These are phyloP conservation scores for Neopestalotiopsis sp. DNA, from an alignment of 2,329 filamentous ascomycete genomes.

Conservation along the genomic window DNA sequence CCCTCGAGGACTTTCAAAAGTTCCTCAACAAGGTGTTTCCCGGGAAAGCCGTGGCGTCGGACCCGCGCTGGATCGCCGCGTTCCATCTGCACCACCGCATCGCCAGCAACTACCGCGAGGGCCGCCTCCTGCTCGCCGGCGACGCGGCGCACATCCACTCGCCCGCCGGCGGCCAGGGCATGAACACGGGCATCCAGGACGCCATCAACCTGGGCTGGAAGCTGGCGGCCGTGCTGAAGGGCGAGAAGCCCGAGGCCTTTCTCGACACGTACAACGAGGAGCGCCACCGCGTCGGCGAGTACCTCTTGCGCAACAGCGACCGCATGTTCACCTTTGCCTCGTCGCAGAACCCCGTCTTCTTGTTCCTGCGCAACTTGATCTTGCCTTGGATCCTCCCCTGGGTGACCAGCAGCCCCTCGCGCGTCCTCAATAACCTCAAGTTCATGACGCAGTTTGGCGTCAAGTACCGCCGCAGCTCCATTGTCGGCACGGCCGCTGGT, in stretches of 20 bases:
- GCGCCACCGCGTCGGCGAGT: constrained; percentile 50
- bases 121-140: constrained; percentile 58
- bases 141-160: constrained; percentile 64
- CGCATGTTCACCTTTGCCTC: constrained; percentile 44
- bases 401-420: constrained; percentile 30
- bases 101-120: constrained; percentile 44
- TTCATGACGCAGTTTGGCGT: constrained; percentile 49
- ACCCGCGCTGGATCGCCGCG: constrained; percentile 47
- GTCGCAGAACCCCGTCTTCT: constrained; percentile 40
- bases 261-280: constrained; percentile 55
- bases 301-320: constrained; percentile 49
- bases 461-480: constrained; percentile 45
- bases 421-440: constrained; percentile 34
- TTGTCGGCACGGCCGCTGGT: constrained; percentile 39
- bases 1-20: constrained; percentile 39
- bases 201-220: constrained; percentile 62
- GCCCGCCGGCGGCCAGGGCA: constrained; percentile 61
- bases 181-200: constrained; percentile 63
- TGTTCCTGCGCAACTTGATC: constrained; percentile 44
- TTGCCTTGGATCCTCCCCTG: constrained; percentile 45
- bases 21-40: constrained; percentile 36
- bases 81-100: constrained; percentile 52
- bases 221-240: constrained; percentile 47
- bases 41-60: constrained; percentile 31
- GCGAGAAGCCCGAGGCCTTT: constrained; percentile 39